Percentiles rank a stretch among this genome's conserved stretches.
phyloP scores from a whole-genome alignment of 345 rosid genomes.

The Raphanus sativus region DNA sequence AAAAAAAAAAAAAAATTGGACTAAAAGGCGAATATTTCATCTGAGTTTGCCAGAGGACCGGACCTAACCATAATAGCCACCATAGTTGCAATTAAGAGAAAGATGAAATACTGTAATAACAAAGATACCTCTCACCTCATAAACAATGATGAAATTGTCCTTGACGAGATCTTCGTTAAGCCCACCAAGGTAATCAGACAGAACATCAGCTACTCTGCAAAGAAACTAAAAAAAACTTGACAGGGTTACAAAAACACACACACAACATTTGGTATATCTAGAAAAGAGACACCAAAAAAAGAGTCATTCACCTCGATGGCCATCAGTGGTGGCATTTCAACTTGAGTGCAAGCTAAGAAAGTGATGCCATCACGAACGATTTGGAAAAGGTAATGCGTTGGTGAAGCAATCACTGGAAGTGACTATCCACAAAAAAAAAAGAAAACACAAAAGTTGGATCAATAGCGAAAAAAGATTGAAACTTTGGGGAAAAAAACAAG shows the following conservation, averaged over 20 bases:
- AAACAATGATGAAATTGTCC: conserved; percentile 93
- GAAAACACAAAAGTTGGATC: conserved; percentile 12
- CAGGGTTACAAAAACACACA: conserved; percentile 18
- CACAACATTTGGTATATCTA: not conserved
- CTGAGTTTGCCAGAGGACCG: no score
- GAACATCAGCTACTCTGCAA: conserved; percentile 86
- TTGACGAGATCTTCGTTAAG: conserved; percentile 87
- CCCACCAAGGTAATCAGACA: conserved; percentile 90
- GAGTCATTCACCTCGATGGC: conserved; percentile 74
- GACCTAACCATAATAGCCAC: no score
- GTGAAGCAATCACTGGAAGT: conserved; percentile 86
- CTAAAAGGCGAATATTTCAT: no score
- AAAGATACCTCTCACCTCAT: conserved; percentile 59
- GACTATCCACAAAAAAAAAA: conserved; percentile 43
- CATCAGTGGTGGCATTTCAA: conserved; percentile 98
- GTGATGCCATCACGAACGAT: conserved; percentile 84
- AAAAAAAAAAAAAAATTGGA: no score
- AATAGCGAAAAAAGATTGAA: conserved; percentile 2
- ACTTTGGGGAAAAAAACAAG: not conserved
- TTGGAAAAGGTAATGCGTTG: conserved; percentile 94
- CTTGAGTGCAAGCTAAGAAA: conserved; percentile 90
- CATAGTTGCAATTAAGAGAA: not conserved
- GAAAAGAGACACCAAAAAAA: not conserved
- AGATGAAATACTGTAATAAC: not conserved
- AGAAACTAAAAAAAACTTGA: conserved; percentile 64